Evolutionary conservation across 1,284 basidiomycete species (phyloP), one percentile per base, ranked within the genome.

Genomic region (Trametes polyzona): DNA sequence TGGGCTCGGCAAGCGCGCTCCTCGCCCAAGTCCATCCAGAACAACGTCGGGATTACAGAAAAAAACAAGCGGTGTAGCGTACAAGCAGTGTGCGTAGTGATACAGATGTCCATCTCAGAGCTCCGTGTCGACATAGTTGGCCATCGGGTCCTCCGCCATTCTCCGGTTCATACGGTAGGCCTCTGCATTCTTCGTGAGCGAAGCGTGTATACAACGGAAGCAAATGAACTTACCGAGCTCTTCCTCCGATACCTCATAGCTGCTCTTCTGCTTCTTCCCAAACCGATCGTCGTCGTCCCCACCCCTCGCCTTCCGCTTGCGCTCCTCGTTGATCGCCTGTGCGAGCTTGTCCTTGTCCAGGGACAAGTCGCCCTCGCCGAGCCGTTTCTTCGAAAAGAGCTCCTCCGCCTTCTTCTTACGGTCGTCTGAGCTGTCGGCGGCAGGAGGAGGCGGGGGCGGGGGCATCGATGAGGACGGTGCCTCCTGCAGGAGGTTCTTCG

Each of bases 211-310:
- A 52, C 16, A 57, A 46, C 50, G 40, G 26, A 24, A 55, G 52
- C 32, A 71, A 32, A 27, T 36, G 48, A 49, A 77, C 91, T 61
- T 69, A 92, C 92, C 95, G 58, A 98, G 83, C 69, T 98, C 88
- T 71, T 96, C 95, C 74, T 98, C 94, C 1, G 93, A 90, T 24
- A 98, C 92, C 44, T 95, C 93, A 67, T 69, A 63, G 82, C 83
- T 64, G 78, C 77, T 57, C 74, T 78, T 70, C 59, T 64, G 71
- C 67, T 84, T 86, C 73, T 88, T 88, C 48, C 79, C 82, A 55
- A 74, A 77, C 52, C 81, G 75, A 40, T 84, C 83, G 14, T 73
- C 74, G n/a, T 73, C 74, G 0, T 84, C 81, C 3, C 83, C 84
- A 26, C 84, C 53, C 81, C 83, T 52, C 77, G 83, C 58, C 63